Percentiles rank a stretch among this genome's conserved stretches.
These are phyloP conservation scores for Camellia oleifera DNA, from an alignment of 179 eudicot species.

Conservation along the genomic window DNA sequence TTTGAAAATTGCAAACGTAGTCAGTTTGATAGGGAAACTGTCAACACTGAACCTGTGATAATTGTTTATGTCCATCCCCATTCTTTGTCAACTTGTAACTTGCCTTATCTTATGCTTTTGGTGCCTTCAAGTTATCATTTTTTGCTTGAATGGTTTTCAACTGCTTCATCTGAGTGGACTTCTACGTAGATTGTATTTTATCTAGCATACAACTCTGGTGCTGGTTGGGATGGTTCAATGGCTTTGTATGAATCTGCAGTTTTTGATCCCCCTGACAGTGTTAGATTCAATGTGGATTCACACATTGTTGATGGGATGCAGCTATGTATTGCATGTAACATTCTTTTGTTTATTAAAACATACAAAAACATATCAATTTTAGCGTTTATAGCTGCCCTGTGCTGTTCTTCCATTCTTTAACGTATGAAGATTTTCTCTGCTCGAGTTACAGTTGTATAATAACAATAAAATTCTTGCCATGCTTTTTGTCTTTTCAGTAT, in stretches of 20 bases:
- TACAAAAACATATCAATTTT: too few relatives aligned
- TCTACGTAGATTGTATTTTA: not conserved
- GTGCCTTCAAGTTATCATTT: not conserved
- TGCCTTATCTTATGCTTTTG: not conserved
- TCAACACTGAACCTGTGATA: not conserved
- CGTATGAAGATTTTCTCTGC: too few relatives aligned
- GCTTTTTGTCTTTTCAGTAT: not conserved
- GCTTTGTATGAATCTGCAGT: not conserved
- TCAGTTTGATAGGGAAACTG: not conserved
- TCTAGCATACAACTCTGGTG: not conserved
- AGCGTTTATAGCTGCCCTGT: too few relatives aligned
- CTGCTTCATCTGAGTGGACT: not conserved
- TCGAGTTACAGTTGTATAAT: too few relatives aligned
- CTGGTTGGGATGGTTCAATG: constrained; percentile 4
- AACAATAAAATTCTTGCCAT: not conserved
- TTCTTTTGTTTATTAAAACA: not conserved
- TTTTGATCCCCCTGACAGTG: not conserved
- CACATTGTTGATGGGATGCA: not conserved
- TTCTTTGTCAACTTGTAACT: not conserved
- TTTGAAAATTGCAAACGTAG: not conserved
- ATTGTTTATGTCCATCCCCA: too few relatives aligned
- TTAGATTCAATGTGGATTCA: not conserved
- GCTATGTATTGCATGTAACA: not conserved
- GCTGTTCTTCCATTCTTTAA: not conserved
- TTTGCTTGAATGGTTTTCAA: not conserved